Evolutionary conservation across 2,329 filamentous ascomycete species (phyloP).

Genomic region (Diaporthe helianthi): DNA sequence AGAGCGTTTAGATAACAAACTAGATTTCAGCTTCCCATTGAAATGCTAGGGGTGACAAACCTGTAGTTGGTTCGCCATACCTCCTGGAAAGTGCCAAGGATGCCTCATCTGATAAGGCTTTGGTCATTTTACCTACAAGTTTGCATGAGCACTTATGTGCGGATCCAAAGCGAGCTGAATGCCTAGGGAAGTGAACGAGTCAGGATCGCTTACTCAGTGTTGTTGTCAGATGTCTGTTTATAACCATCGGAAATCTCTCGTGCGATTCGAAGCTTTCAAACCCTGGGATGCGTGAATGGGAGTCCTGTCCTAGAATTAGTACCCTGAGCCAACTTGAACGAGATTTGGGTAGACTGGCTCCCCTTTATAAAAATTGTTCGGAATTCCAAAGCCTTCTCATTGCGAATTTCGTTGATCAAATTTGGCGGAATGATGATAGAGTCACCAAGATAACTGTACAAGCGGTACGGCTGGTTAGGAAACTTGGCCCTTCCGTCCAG

Average conservation of each 20-base stretch:
- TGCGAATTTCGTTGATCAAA: background rate
- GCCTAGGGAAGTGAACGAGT: too few relatives aligned
- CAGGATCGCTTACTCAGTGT: slow-evolving; percentile 1
- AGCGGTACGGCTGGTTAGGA: slow-evolving; percentile 12
- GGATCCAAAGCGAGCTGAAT: too few relatives aligned
- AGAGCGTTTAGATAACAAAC: background rate
- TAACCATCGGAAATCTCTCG: background rate
- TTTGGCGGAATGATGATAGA: background rate
- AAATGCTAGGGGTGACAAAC: background rate
- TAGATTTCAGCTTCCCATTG: too few relatives aligned
- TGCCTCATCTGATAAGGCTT: slow-evolving; percentile 13
- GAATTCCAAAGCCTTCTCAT: slow-evolving; percentile 3
- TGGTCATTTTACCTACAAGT: slow-evolving; percentile 5
- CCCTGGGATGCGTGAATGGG: background rate
- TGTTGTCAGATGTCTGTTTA: slow-evolving; percentile 21
- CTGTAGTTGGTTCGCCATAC: background rate
- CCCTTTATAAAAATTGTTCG: background rate
- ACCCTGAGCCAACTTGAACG: background rate
- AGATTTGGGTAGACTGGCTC: background rate
- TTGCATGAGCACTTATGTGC: background rate
- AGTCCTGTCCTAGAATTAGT: background rate
- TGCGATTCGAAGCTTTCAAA: background rate
- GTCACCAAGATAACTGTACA: slow-evolving; percentile 17
- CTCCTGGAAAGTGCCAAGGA: background rate
- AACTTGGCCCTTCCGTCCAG: background rate